Evolutionary conservation across 305 asterid species (phyloP), one percentile per base, ranked within the genome.

Genomic region (Vinca major): DNA sequence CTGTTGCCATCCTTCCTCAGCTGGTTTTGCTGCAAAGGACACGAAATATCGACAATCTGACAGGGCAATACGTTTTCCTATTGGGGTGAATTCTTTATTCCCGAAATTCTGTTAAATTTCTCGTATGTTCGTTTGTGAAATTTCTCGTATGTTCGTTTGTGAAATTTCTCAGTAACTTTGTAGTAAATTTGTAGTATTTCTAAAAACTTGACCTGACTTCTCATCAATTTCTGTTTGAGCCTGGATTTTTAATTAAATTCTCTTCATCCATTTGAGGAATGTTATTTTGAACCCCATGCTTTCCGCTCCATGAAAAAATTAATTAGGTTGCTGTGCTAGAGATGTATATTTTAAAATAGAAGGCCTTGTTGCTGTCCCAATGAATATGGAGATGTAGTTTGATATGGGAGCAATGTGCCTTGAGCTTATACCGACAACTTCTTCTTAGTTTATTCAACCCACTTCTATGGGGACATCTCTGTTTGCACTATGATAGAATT

Each of bases 1-100:
- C 98, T 77, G 95, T 89, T 60, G 96, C 98, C 77, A 91, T 91
- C 70, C 85, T 91, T 81, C 98, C 98, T 71, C 98, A 91, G 89
- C 89, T 91, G 65, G 88, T 91, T 68, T 81, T 91, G 84, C 77
- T 91, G 83, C 98, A 91, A 80, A 84, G 96, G 79, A 91, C 98
- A 61, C 88, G 98, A 78, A 91, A 91, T 74, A 88, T 91, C 17
- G 98, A 91, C 83, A 91, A 91, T 79, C 86, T 91, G 85, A 91
- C 98, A 26, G 98, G 96, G 57, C 98, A 91, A 86, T 91, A 91
- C 73, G 90, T 91, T 71, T 71, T 91, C 62, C 95, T 91, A 74
- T 84, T 91, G 11, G 98, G 98, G 98, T 91, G 33, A 82, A 83
- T 54, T 26, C 61, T 19, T 49, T 4, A 26, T 26, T 62, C 50